Evolutionary conservation across 169 alveolate genomes (phyloP), one percentile per base, ranked within the genome.

Genomic region (Eimeria praecox): DNA sequence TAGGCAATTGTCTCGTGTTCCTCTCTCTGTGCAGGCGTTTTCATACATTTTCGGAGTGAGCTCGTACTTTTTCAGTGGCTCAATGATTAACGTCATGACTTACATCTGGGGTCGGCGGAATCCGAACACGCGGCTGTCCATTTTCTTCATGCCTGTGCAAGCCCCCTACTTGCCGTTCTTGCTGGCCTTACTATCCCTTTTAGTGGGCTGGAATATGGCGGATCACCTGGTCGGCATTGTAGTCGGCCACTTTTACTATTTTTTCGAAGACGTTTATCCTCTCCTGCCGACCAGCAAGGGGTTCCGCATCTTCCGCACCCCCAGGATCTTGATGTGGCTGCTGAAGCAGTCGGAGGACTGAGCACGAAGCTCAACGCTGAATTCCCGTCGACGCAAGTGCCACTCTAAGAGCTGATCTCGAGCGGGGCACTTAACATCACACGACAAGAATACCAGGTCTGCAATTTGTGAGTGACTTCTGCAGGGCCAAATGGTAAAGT

Each of bases 111-210:
- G 99, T 30, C 95, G 99, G 56, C 98, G 98, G 95, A 98, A 98
- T 90, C 98, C 99, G 14, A 95, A 97, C 83, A 97, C 98, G 44
- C 94, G 99, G 30, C 97, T 98, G 87, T 98, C 98, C 24, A 97
- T 98, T 44, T 94, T 98, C 78, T 97, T 98, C 94, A 90, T 98
- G 95, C 97, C 99, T 49, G 99, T 98, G 40, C 98, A 97, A 49
- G 99, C 99, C 33, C 99, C 99, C 42, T 98, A 98, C 90, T 96
- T 98, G 40, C 99, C 99, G 18, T 98, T 99, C 98, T 97, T 97
- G 69, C 93, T 98, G 92, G 97, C 98, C 90, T 66, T 97, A 40
- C 86, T 98, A 96, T 97, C 98, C 40, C 95, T 97, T 59, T 80
- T 98, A 54, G 97, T 98, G 77, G 99, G 98, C 44, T 98, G 98